Evolutionary conservation across 768 basidiomycete species (phyloP), one percentile per base, ranked within the genome.

Genomic region (Pulveroboletus ravenelii): DNA sequence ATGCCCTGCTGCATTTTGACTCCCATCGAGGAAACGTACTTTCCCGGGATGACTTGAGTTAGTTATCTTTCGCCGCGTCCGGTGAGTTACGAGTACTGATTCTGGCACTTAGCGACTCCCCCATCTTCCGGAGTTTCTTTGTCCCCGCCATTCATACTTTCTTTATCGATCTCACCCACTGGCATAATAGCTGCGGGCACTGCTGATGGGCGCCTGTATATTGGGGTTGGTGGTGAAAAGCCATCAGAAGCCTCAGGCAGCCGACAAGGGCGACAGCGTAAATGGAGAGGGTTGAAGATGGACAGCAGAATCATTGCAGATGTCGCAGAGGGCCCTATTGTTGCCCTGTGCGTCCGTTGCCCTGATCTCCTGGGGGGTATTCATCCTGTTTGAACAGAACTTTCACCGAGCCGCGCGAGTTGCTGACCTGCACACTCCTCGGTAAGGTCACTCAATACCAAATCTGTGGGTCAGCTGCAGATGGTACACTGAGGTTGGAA

Each of bases 61-160:
- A 23, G 75, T 35, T 37, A 41, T 31, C 15, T 35, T 23, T 47
- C 30, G 20, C 14, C 4, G 20, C 25, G 34, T 35, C 30, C 8
- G 0, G 13, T 30, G 31, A 27, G 25, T 27, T 27, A 27, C 6
- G 30, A 18, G n/a, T 36, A 37, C 41, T 57, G 45, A 44, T 41
- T n/a, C 20, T 50, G 15, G 36, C 44, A 13, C 37, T 38, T 27
- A 58, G 53, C 56, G 76, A 57, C 74, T 5, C 66, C 71, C 3
- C 67, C 73, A 32, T 66, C 70, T 12, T 72, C 72, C 1, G 79
- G 78, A 1, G 72, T 85, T 51, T 74, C 80, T 0, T 68, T 90
- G 23, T 82, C 87, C 2, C 88, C 88, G 1, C 87, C 89, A 1
- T 93, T 91, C 62, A 68, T 91, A 45, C 74, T 82, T 64, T 84